These are phyloP conservation scores for Escallonia herrerae DNA, from an alignment of 129 eudicot species.

Conservation along the genomic window DNA sequence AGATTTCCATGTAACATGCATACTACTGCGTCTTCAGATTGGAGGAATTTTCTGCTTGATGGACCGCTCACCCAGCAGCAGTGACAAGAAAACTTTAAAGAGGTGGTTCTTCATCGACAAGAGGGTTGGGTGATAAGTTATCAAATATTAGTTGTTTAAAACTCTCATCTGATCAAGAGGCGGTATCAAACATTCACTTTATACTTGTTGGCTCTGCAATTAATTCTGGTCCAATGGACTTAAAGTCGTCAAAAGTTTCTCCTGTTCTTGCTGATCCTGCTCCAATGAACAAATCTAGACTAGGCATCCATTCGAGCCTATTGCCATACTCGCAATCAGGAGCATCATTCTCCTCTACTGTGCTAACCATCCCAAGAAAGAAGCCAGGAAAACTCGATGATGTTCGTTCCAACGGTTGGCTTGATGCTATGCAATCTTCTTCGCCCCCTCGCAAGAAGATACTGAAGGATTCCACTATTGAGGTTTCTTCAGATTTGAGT, in stretches of 20 bases:
- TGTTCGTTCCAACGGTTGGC: conserved; percentile 79
- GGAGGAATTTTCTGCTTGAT: conserved; percentile 46
- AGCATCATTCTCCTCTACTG: conserved; percentile 38
- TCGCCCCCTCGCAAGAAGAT: conserved; percentile 82
- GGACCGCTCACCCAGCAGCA: conserved; percentile 52
- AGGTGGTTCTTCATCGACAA: conserved; percentile 89
- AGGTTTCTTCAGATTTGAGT: conserved; percentile 50
- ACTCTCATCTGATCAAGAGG: conserved; percentile 2
- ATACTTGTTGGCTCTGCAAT: not conserved
- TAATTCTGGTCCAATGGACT: conserved; percentile 37
- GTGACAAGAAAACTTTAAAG: conserved; percentile 65
- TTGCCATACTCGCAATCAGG: conserved; percentile 58
- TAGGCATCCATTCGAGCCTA: conserved; percentile 44
- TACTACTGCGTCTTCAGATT: conserved; percentile 23
- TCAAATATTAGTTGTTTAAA: not conserved
- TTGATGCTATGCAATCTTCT: conserved; percentile 87
- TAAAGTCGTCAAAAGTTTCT: conserved; percentile 56
- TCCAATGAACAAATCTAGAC: conserved; percentile 56
- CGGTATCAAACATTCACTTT: not conserved
- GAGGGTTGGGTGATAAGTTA: conserved; percentile 43
- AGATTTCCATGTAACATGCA: not conserved
- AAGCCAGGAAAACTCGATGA: conserved; percentile 71
- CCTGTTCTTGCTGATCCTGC: conserved; percentile 70
- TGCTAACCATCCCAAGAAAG: conserved; percentile 47
- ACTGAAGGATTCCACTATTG: conserved; percentile 45